Conservation (phyloP, 768 basidiomycete species). For the Amanita exitialis region DNA sequence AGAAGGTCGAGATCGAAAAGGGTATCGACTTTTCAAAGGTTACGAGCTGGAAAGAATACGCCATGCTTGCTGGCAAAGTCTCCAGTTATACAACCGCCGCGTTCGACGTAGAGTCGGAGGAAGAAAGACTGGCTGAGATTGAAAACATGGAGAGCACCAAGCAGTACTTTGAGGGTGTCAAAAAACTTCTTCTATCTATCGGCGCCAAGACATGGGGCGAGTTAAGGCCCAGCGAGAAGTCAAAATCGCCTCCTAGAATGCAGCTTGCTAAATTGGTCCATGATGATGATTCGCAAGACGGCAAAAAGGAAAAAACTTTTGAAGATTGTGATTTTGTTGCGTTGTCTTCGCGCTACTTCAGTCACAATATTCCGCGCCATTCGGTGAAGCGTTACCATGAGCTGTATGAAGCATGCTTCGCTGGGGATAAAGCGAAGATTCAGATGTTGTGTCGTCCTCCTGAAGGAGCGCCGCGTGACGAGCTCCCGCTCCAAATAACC, state of each 20-base stretch:
- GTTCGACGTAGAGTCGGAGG: neutral
- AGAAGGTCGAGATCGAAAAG: neutral
- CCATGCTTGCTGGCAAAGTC: neutral
- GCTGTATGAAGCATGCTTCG: conserved; percentile 1
- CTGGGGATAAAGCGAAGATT: conserved; percentile 27
- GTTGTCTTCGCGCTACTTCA: neutral
- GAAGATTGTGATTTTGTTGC: neutral
- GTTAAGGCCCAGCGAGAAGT: neutral
- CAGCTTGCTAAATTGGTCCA: too few species aligned
- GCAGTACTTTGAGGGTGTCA: neutral
- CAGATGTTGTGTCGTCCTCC: conserved; percentile 43
- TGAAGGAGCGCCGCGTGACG: conserved; percentile 14
- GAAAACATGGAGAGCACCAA: neutral
- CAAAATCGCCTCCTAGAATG: neutral
- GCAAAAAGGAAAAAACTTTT: neutral
- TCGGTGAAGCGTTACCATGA: neutral
- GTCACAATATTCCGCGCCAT: neutral
- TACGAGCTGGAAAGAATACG: conserved; percentile 3
- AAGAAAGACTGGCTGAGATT: neutral
- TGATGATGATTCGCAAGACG: neutral
- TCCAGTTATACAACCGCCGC: too few species aligned
- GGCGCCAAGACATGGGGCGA: conserved; percentile 4
- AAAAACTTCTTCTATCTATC: neutral
- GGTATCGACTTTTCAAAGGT: neutral
- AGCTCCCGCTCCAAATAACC: conserved; percentile 32